A percentile compares a stretch with the other conserved stretches of the same genome.
These are phyloP conservation scores for Cryptococcus maquisensis DNA, from an alignment of 1,284 basidiomycete genomes.

Conservation along the genomic window DNA sequence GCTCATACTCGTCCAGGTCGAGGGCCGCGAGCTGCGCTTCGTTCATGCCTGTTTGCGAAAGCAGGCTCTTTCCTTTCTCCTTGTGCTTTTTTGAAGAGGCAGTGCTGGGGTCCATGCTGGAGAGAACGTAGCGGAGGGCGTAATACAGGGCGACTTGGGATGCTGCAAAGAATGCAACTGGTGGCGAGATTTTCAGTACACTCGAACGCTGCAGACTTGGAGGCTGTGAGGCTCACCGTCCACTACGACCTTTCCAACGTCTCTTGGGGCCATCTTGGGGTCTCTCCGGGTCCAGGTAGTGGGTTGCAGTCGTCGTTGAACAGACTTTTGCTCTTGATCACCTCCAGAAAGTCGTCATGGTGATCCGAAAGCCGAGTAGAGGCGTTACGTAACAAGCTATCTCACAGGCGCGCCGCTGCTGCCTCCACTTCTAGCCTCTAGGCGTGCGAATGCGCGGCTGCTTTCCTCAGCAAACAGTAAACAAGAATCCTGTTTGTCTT, in stretches of 20 bases:
- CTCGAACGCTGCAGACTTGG: slow-evolving; percentile 7
- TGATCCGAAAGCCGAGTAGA: too few relatives aligned
- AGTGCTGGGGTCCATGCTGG: slow-evolving; percentile 22
- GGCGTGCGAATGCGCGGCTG: background rate
- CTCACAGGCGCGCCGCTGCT: too few relatives aligned
- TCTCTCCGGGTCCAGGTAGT: slow-evolving; percentile 2
- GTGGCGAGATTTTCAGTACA: background rate
- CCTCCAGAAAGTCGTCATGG: background rate
- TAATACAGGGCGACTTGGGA: slow-evolving; percentile 53
- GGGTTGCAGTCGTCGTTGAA: background rate
- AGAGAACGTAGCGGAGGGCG: slow-evolving; percentile 46
- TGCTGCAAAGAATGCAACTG: slow-evolving; percentile 61
- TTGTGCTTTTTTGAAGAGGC: slow-evolving; percentile 36
- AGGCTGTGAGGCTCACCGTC: slow-evolving; percentile 47
- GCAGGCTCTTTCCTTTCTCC: slow-evolving; percentile 41
- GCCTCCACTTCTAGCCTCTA: too few relatives aligned
- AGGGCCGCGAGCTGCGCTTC: slow-evolving; percentile 50
- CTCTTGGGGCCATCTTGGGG: slow-evolving; percentile 25
- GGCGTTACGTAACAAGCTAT: too few relatives aligned
- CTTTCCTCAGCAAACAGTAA: background rate
- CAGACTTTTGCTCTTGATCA: background rate
- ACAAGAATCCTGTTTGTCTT: background rate
- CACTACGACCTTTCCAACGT: slow-evolving; percentile 48
- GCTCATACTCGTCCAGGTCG: slow-evolving; percentile 54
- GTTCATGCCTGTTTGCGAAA: slow-evolving; percentile 38